Evolutionary conservation across 2,329 filamentous ascomycete genomes (phyloP).

Genomic region (Pochonia chlamydosporia): DNA sequence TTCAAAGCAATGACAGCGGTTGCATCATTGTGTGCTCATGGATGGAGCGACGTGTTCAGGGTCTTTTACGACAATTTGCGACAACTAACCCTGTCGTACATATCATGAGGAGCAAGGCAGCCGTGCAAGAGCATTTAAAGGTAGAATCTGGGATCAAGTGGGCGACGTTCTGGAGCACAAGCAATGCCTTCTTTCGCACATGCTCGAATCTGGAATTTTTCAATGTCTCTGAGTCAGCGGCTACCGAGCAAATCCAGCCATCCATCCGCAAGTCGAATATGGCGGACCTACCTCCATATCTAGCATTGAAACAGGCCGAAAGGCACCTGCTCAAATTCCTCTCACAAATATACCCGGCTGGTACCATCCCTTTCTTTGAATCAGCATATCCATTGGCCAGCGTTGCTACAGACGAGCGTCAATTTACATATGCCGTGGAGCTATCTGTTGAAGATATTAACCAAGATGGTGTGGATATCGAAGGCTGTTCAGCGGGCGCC

Average conservation of each 20-base stretch:
- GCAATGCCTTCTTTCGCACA: constrained; percentile 52
- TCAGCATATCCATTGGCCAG: constrained; percentile 60
- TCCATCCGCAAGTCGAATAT: neutral
- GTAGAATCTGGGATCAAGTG: constrained; percentile 51
- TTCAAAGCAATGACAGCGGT: constrained; percentile 52
- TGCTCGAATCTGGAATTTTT: constrained; percentile 74
- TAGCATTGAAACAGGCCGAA: constrained; percentile 63
- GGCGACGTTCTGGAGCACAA: constrained; percentile 51
- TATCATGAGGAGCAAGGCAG: constrained; percentile 57
- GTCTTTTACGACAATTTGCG: constrained; percentile 55
- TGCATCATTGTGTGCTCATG: constrained; percentile 69
- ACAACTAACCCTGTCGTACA: constrained; percentile 65
- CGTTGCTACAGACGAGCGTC: constrained; percentile 52
- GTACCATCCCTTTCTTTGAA: constrained; percentile 52
- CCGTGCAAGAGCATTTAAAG: constrained; percentile 58
- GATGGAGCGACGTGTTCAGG: constrained; percentile 58
- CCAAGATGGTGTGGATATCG: constrained; percentile 49
- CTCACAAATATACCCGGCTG: constrained; percentile 50
- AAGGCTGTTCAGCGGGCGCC: constrained; percentile 58
- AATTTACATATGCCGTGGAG: constrained; percentile 62
- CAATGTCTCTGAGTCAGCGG: constrained; percentile 57
- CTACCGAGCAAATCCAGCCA: constrained; percentile 7
- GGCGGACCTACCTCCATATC: constrained; percentile 49
- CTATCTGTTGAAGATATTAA: constrained; percentile 53
- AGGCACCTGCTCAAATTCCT: constrained; percentile 65